Evolutionary conservation across 192 early-diverging fungal species (phyloP), one percentile per base, ranked within the genome.

Genomic region (Fimicolochytrium jonesii): DNA sequence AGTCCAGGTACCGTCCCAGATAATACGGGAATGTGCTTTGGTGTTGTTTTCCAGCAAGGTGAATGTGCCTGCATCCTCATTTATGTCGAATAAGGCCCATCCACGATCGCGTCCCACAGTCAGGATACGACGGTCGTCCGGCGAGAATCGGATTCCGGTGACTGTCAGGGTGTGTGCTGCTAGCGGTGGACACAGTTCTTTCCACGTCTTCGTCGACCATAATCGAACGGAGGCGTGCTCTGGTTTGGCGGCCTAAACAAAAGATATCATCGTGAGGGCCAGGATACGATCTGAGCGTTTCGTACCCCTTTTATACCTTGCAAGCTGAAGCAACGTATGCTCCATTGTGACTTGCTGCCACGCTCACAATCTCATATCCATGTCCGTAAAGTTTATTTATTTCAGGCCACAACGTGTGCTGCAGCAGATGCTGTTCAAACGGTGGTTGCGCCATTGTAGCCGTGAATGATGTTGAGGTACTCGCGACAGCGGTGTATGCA

Each of bases 321-420:
- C 86, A 88, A 0, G 88, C 75, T 0, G 90, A 86, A 0, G 93
- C 94, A 0, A 95, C 72, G 44, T 77, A 58, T 56, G 70, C 75
- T 7, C 90, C 91, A 55, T 87, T 72, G 64, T 85, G 84, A 2
- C 81, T 77, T 0, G 87, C 83, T 18, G 88, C 92, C 1, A 93
- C 81, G 20, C 85, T 78, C 43, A 90, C 83, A n/a, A 95, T 59
- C 69, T 97, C 96, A 72, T 91, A 95, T 3, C 86, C 87, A 74
- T 98, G 96, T n/a, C 93, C 96, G 73, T 95, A 97, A 63, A 97
- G 79, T 71, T 98, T 97, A 61, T 94, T 87, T 6, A 86, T 76
- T 77, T 98, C 96, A 1, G 96, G 94, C 96, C 96, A 98, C 18
- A 98, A 75, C 28, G 93, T 93, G 68, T 89, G 82, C 56, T 92